These are phyloP conservation scores for Talaromyces sp. DNA, from an alignment of 2,329 filamentous ascomycete genomes.

Conservation along the genomic window DNA sequence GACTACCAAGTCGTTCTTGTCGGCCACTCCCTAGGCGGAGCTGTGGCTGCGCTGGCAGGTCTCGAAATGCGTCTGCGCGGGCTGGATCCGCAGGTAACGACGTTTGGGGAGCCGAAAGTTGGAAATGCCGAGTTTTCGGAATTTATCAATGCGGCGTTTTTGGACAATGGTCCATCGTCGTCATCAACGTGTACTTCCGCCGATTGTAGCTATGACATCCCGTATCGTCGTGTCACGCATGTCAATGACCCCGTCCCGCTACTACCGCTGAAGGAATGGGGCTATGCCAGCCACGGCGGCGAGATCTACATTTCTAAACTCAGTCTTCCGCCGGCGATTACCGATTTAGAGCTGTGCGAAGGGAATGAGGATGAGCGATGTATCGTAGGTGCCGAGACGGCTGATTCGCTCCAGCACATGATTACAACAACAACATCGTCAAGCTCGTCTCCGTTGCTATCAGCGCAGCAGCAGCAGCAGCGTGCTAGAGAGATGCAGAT, in stretches of 20 bases:
- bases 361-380: conserved; percentile 68
- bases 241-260: conserved; percentile 80
- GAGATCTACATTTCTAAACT: conserved; percentile 79
- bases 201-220: conserved; percentile 12
- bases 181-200: neutral
- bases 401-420: neutral
- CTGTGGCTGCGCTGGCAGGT: conserved; percentile 79
- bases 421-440: neutral
- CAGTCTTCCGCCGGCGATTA: conserved; percentile 59
- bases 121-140: conserved; percentile 49
- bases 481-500: neutral
- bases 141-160: conserved; percentile 54
- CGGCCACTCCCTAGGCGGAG: conserved; percentile 88
- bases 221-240: conserved; percentile 78
- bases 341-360: conserved; percentile 64
- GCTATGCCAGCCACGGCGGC: conserved; percentile 75
- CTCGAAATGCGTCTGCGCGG: conserved; percentile 74
- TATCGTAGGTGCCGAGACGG: conserved; percentile 55
- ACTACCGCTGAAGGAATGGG: conserved; percentile 81
- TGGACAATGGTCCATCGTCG: conserved; percentile 28
- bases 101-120: conserved; percentile 78
- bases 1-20: conserved; percentile 70
- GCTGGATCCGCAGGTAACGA: conserved; percentile 73
- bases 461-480: neutral
- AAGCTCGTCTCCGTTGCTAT: neutral